phyloP scores from a whole-genome alignment of 148 eudicot genomes.

The Rhododendron mucronatum region DNA sequence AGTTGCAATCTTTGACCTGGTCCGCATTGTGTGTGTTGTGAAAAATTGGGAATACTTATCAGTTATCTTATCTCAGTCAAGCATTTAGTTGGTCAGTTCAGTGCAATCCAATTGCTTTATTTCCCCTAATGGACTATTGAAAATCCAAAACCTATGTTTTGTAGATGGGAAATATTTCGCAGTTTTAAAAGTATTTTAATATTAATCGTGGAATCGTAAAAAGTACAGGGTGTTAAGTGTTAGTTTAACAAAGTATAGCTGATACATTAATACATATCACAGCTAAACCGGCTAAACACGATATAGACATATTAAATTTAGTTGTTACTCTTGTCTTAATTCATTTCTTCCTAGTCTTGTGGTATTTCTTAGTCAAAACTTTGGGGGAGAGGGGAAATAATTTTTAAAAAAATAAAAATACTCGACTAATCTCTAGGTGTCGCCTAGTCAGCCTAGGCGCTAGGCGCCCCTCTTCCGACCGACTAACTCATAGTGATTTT shows the following conservation, averaged over 20 bases:
- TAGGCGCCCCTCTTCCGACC: background rate
- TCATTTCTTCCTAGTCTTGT: background rate
- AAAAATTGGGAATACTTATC: background rate
- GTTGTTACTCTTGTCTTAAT: background rate
- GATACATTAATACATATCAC: background rate
- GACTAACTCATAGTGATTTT: background rate
- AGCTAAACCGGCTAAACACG: background rate
- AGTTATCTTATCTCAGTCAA: background rate
- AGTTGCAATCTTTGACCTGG: background rate
- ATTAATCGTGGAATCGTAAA: background rate
- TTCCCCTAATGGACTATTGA: background rate
- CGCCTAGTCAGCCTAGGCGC: background rate
- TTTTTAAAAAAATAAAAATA: too few relatives aligned
- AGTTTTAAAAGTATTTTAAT: background rate
- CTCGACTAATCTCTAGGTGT: background rate
- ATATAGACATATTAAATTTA: too few relatives aligned
- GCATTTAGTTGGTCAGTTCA: background rate
- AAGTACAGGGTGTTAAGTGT: background rate
- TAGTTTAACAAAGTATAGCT: background rate
- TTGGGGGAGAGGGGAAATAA: background rate
- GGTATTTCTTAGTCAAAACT: background rate
- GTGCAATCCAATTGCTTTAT: slow-evolving; percentile 3
- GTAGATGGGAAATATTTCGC: background rate
- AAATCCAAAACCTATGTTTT: background rate
- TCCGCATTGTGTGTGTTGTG: background rate